phyloP scores from a whole-genome alignment of 306 rosid species.

The Sicyos baderoa region DNA sequence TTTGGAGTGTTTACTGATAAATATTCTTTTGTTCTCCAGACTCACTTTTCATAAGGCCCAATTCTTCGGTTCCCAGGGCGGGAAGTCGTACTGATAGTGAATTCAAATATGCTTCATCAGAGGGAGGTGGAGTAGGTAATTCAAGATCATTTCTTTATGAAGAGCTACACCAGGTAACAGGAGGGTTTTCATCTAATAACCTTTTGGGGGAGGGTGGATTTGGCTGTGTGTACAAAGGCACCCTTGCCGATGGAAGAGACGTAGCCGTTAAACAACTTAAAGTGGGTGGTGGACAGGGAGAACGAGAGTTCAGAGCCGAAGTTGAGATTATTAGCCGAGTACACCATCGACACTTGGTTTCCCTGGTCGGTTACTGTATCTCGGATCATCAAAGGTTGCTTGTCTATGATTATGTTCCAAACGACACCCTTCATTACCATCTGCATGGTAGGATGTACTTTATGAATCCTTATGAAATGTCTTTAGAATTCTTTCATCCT shows the following conservation, averaged over 20 bases:
- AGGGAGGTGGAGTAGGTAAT: conserved; percentile 55
- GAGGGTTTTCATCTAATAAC: conserved; percentile 44
- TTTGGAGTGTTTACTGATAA: conserved; percentile 1
- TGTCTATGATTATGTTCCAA: conserved; percentile 74
- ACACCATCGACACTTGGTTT: conserved; percentile 96
- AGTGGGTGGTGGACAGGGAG: conserved; percentile 89
- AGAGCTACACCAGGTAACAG: conserved; percentile 71
- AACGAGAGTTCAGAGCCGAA: conserved; percentile 96
- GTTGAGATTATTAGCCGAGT: conserved; percentile 92
- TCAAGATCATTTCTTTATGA: conserved; percentile 76
- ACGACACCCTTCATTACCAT: conserved; percentile 78
- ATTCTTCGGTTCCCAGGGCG: conserved; percentile 44
- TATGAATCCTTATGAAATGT: conserved; percentile 20
- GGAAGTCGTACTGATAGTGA: conserved; percentile 55
- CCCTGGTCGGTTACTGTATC: conserved; percentile 90
- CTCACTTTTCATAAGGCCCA: conserved; percentile 57
- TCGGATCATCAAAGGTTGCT: conserved; percentile 84
- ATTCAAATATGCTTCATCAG: conserved; percentile 53
- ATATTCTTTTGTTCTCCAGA: conserved; percentile 39
- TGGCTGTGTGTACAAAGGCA: conserved; percentile 97
- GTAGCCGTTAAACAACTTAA: conserved; percentile 93
- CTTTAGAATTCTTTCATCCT: background rate
- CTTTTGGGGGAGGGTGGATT: conserved; percentile 65
- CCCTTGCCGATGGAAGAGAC: conserved; percentile 65
- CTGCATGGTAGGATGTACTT: conserved; percentile 68